These are phyloP conservation scores for Salvia splendens DNA, from an alignment of 257 asterid genomes.

Conservation along the genomic window DNA sequence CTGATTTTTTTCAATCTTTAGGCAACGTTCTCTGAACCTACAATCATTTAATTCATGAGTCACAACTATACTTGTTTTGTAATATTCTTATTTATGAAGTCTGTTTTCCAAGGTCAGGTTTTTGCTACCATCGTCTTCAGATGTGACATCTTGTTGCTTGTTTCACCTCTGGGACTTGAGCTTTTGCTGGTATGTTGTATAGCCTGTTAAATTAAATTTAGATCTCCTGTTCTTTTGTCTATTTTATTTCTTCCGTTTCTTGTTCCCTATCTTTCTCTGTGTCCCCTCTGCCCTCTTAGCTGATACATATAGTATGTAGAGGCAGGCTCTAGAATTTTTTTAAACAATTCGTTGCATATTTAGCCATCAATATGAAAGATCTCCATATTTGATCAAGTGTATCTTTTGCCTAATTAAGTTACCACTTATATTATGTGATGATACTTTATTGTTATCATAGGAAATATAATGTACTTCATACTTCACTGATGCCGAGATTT, in stretches of 20 bases:
- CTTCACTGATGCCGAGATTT: conserved; percentile 2
- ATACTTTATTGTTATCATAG: conserved; percentile 3
- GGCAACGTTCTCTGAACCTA: conserved; percentile 19
- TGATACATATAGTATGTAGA: too few species aligned
- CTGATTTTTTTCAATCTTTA: conserved; percentile 1
- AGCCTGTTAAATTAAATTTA: conserved; percentile 15
- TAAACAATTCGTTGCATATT: too few species aligned
- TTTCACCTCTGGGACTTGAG: conserved; percentile 78
- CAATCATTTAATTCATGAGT: too few species aligned
- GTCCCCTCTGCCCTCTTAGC: too few species aligned
- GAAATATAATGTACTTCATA: neutral
- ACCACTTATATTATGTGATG: conserved; percentile 7
- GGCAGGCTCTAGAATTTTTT: too few species aligned
- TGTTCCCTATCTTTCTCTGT: neutral
- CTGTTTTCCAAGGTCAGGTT: conserved; percentile 59
- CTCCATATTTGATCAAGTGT: neutral
- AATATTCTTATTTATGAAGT: conserved; percentile 33
- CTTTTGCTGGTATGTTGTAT: conserved; percentile 73
- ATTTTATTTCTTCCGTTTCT: neutral
- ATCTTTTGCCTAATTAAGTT: conserved; percentile 12
- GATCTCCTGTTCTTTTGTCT: conserved; percentile 16
- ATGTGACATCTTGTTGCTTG: conserved; percentile 87
- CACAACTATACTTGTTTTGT: neutral
- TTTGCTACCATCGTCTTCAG: conserved; percentile 81
- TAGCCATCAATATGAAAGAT: too few species aligned